A percentile compares a stretch with the other conserved stretches of the same genome.
Conservation (phyloP, 345 rosid genomes). For the Boechera divaricarpa region DNA sequence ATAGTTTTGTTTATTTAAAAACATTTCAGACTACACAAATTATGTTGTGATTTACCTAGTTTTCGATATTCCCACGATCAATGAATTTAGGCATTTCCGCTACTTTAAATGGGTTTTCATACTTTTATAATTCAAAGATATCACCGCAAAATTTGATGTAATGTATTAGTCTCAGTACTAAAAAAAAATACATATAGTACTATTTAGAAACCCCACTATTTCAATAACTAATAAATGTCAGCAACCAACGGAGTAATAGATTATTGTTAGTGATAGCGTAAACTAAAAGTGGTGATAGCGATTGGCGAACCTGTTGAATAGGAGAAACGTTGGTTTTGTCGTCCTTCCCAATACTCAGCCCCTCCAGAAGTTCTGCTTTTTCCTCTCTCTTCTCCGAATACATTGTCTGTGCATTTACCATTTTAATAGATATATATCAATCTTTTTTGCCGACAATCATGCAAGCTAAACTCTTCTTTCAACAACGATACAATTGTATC, state of each 20-base stretch:
- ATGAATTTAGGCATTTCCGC: too few species aligned
- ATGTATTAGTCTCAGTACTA: neutral
- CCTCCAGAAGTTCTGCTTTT: constrained; percentile 68
- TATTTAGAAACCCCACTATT: neutral
- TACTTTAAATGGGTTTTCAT: too few species aligned
- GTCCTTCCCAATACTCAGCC: constrained; percentile 58
- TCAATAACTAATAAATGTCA: neutral
- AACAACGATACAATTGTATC: neutral
- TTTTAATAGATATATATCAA: neutral
- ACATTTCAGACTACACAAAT: neutral
- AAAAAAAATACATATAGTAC: neutral
- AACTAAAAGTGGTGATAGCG: neutral
- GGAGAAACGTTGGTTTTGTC: constrained; percentile 54
- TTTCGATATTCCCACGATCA: too few species aligned
- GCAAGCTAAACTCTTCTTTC: constrained; percentile 16
- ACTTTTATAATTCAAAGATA: neutral
- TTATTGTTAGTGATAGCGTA: neutral
- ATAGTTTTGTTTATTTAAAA: too few species aligned
- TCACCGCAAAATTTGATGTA: neutral
- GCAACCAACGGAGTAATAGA: neutral
- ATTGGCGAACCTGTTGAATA: constrained; percentile 62
- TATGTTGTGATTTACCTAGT: neutral
- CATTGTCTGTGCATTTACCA: constrained; percentile 55
- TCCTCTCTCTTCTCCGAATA: constrained; percentile 68
- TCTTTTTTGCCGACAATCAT: constrained; percentile 18